Evolutionary conservation across 2,329 filamentous ascomycete genomes (phyloP), one percentile per base, ranked within the genome.

Genomic region (Grosmannia serpens): DNA sequence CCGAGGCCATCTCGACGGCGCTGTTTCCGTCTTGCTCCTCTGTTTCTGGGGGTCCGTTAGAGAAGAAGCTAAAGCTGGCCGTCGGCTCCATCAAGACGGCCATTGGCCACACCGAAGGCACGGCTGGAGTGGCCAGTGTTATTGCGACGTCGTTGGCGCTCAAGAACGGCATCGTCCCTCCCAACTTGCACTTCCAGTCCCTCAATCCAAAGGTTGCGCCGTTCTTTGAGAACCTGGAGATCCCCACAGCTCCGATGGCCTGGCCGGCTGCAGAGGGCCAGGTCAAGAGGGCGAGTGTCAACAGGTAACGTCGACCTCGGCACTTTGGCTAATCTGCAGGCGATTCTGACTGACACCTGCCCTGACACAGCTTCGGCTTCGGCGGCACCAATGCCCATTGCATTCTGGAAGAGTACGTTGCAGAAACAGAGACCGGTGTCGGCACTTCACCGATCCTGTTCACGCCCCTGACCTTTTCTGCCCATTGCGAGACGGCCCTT

Each of bases 321-420:
- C n/a, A n/a, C n/a, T n/a, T n/a, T n/a, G n/a, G n/a, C n/a, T n/a
- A n/a, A n/a, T n/a, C n/a, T n/a, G n/a, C n/a, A n/a, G n/a, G n/a
- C n/a, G n/a, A n/a, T n/a, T n/a, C n/a, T n/a, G n/a, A n/a, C n/a
- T n/a, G n/a, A n/a, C n/a, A n/a, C n/a, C n/a, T n/a, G n/a, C n/a
- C n/a, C n/a, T n/a, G n/a, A n/a, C n/a, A 82, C 63, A 41, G n/a
- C 57, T 83, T 82, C 61, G 80, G 81, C 1, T 82, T 77, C 61
- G 80, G 80, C 2, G 80, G 80, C 49, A 79, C 78, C 3, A 82
- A 82, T 57, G 75, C 74, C 1, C 80, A 83, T 61, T 71, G 75
- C 1, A 75, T 80, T 52, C 59, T 81, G 52, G 77, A 81, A 22
- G 17, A n/a, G 24, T 58, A 29, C 31, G n/a, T n/a, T n/a, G n/a